Conservation (phyloP, 2,329 filamentous ascomycete genomes). For the Fusarium verticillioides region DNA sequence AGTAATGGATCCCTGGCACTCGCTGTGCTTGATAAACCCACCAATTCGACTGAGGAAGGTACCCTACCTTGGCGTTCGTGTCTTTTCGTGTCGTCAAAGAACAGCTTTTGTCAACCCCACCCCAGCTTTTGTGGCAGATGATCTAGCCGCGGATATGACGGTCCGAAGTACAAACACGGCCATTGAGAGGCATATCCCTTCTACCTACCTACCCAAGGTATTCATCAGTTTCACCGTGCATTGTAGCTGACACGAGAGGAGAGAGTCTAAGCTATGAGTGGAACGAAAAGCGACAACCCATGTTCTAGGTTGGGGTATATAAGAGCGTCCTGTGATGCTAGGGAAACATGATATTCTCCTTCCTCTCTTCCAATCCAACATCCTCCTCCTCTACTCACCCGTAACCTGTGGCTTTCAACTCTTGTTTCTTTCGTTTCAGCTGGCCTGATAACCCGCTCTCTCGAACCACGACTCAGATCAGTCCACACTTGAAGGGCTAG, state of each 20-base stretch:
- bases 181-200: slow-evolving; percentile 32
- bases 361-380: slow-evolving; percentile 6
- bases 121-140: slow-evolving; percentile 40
- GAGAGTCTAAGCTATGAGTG: slow-evolving; percentile 34
- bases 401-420: slow-evolving; percentile 4
- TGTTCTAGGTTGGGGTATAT: slow-evolving; percentile 39
- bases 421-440: slow-evolving; percentile 3
- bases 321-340: slow-evolving; percentile 38
- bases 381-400: neutral
- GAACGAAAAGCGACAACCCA: slow-evolving; percentile 31
- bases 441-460: slow-evolving; percentile 5
- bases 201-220: neutral
- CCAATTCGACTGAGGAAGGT: slow-evolving; percentile 35
- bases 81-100: slow-evolving; percentile 15
- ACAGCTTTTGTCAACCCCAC: slow-evolving; percentile 31
- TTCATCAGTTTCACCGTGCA: slow-evolving; percentile 10
- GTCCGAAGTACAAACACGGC: slow-evolving; percentile 54
- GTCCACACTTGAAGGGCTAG: slow-evolving; percentile 4
- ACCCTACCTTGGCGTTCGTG: neutral
- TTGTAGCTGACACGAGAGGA: slow-evolving; percentile 23
- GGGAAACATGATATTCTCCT: slow-evolving; percentile 2
- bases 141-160: slow-evolving; percentile 61
- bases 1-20: slow-evolving; percentile 17
- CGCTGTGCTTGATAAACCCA: slow-evolving; percentile 23
- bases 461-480: slow-evolving; percentile 1